These are phyloP conservation scores for Suillus clintonianus DNA, from an alignment of 768 basidiomycete genomes.

Conservation along the genomic window DNA sequence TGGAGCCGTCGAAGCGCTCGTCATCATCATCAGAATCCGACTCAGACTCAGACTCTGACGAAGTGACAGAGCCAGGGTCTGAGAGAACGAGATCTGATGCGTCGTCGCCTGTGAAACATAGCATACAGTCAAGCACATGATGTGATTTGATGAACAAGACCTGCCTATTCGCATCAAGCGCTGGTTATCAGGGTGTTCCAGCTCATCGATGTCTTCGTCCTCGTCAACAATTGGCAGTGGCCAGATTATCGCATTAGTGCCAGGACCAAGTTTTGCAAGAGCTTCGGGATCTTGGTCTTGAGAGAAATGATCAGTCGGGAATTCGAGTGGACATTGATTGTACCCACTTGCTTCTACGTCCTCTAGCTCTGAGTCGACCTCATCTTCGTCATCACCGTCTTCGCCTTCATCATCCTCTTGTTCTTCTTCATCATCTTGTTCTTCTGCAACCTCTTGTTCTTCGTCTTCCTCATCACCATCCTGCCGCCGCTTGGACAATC, in stretches of 20 bases:
- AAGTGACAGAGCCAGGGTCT: conserved; percentile 59
- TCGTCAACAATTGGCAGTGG: conserved; percentile 60
- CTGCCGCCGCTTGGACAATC: conserved; percentile 61
- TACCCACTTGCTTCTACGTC: conserved; percentile 66
- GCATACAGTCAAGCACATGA: conserved; percentile 1
- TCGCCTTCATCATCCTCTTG: conserved; percentile 20
- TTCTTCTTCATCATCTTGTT: conserved; percentile 25
- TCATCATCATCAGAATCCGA: conserved; percentile 44
- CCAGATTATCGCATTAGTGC: conserved; percentile 82
- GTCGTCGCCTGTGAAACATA: conserved; percentile 47
- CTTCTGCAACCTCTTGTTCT: conserved; percentile 32
- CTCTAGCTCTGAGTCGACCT: conserved; percentile 62
- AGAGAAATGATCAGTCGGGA: not conserved
- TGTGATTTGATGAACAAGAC: conserved; percentile 5
- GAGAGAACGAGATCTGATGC: conserved; percentile 63
- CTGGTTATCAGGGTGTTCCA: conserved; percentile 67
- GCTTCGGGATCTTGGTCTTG: conserved; percentile 52
- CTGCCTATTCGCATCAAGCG: conserved; percentile 77
- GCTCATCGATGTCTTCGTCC: conserved; percentile 62
- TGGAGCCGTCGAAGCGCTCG: conserved; percentile 36
- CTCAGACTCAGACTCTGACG: conserved; percentile 46
- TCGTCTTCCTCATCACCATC: conserved; percentile 30
- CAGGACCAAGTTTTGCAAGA: conserved; percentile 56
- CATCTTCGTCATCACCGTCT: conserved; percentile 33
- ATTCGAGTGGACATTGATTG: not conserved